Percentiles rank a stretch among this genome's conserved stretches.
Conservation (phyloP, 495 filamentous ascomycete species). For the Aspergillus indologenus region DNA sequence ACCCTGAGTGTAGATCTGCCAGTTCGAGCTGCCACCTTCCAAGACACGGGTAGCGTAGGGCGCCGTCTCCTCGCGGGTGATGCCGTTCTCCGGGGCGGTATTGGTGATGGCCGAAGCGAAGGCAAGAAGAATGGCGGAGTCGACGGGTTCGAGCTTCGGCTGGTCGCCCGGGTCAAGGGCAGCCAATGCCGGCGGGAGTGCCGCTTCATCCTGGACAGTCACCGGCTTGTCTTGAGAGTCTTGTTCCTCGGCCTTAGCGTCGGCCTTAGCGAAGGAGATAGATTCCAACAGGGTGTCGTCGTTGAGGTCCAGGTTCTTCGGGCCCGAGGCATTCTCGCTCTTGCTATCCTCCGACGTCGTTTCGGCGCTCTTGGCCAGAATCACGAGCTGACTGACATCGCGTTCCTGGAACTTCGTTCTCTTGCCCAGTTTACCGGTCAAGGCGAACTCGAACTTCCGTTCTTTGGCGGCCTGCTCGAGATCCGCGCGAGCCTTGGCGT, state of each 20-base stretch:
- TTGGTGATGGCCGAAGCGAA: constrained; percentile 86
- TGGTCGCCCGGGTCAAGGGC: constrained; percentile 73
- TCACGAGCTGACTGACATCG: constrained; percentile 86
- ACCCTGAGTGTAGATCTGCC: constrained; percentile 96
- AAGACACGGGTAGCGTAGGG: constrained; percentile 89
- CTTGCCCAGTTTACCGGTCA: constrained; percentile 86
- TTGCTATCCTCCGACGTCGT: constrained; percentile 5
- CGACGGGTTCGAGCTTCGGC: constrained; percentile 75
- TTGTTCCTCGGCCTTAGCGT: constrained; percentile 46
- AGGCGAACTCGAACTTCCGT: constrained; percentile 72
- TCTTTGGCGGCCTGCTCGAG: constrained; percentile 60
- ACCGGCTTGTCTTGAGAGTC: constrained; percentile 32
- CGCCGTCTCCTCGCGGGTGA: constrained; percentile 88
- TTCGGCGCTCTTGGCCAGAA: constrained; percentile 72
- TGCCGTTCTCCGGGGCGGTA: constrained; percentile 72
- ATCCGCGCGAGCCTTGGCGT: constrained; percentile 69
- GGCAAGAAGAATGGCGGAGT: constrained; percentile 78
- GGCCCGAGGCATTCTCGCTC: constrained; percentile 36
- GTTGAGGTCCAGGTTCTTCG: constrained; percentile 71
- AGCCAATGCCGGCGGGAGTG: constrained; percentile 57
- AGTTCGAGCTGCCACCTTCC: constrained; percentile 85
- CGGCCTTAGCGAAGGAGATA: constrained; percentile 69
- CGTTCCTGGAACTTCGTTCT: constrained; percentile 89
- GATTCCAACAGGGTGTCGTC: constrained; percentile 91
- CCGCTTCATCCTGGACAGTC: constrained; percentile 46